phyloP scores from a whole-genome alignment of 2,329 filamentous ascomycete species.

The Aphanoascus verrucosus region DNA sequence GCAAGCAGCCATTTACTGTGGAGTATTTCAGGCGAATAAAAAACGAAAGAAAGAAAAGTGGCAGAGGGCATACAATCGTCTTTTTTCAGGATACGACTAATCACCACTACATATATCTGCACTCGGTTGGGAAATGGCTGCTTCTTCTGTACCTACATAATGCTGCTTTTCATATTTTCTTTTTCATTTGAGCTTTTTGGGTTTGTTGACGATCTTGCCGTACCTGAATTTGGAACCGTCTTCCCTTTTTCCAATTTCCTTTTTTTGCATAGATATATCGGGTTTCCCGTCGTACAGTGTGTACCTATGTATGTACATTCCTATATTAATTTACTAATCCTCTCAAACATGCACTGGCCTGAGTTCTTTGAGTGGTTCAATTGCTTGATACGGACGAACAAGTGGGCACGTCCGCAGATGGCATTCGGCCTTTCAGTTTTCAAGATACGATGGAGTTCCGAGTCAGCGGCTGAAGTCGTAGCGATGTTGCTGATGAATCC shows the following conservation, averaged over 20 bases:
- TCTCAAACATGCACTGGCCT: not conserved
- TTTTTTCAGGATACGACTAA: not conserved
- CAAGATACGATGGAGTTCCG: too few relatives aligned
- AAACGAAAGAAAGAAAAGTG: not conserved
- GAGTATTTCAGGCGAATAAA: not conserved
- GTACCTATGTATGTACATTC: conserved; percentile 10
- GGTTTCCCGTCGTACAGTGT: not conserved
- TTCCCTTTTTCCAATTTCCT: not conserved
- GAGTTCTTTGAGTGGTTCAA: not conserved
- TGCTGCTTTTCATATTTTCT: too few relatives aligned
- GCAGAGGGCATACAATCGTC: not conserved
- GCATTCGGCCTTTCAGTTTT: too few relatives aligned
- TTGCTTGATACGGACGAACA: too few relatives aligned
- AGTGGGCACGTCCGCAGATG: too few relatives aligned
- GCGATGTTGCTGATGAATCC: not conserved
- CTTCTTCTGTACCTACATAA: conserved; percentile 2
- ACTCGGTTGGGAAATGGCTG: not conserved
- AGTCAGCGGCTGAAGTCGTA: not conserved
- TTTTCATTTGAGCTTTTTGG: not conserved
- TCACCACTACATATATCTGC: not conserved
- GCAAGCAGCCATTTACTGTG: not conserved
- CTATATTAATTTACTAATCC: conserved; percentile 1
- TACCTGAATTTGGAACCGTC: not conserved
- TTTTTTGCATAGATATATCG: conserved; percentile 10
- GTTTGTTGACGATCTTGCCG: not conserved